Evolutionary conservation across 306 rosid genomes (phyloP), one percentile per base, ranked within the genome.

Genomic region (Glycine tomentella): DNA sequence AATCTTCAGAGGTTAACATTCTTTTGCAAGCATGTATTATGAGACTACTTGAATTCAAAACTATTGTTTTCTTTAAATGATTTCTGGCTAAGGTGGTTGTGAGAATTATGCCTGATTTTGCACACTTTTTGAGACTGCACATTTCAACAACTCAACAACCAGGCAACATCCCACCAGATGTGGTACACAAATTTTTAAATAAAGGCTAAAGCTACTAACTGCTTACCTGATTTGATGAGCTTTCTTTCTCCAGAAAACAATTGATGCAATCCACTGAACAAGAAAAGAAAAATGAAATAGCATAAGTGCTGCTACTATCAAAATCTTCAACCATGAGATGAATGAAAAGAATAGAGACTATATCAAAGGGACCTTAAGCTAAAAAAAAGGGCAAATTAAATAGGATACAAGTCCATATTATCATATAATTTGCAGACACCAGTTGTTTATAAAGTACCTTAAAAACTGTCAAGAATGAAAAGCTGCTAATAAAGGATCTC

Each of bases 171-270:
- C 7, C 69, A 36, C 16, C 11, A 80, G 62, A 57, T 62, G 58
- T 36, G 74, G 49, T 56, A 14, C 15, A 58, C 31, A 25, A 25
- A 0, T 25, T 25, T 25, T 25, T 25, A 25, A 25, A 25, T 25
- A 25, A 25, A 25, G 31, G 1, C 31, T 70, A 14, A 44, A 63
- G 56, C 44, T 65, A 17, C 20, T 11, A 68, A 49, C 79, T 84
- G 80, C 99, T 90, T 92, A 93, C 99, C 90, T 96, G 98, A 91
- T 88, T 83, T 89, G 87, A 14, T 77, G 82, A 57, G 91, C 87
- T 78, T 63, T 87, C 82, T 86, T 89, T 84, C 89, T 93, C 98
- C 97, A 92, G 79, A 88, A 90, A 74, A 96, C 86, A 62, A 89
- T 81, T 36, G 99, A 90, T 67, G 74, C 8, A 13, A 96, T 56